Evolutionary conservation across 352 stramenopile species (phyloP), one percentile per base, ranked within the genome.

Genomic region (Discostella stelligera): DNA sequence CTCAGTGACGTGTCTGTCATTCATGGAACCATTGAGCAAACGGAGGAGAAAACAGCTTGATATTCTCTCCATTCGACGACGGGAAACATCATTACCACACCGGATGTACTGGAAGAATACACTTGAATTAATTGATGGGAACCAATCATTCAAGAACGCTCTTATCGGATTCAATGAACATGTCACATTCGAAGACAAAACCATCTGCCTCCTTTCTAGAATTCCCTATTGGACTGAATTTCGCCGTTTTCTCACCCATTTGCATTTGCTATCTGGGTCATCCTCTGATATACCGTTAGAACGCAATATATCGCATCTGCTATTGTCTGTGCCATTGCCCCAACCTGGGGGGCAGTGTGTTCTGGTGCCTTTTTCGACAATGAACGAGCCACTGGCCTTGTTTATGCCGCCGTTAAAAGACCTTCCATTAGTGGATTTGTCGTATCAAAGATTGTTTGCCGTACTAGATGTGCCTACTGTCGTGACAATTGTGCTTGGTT

Each of bases 131-230:
- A n/a, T 27, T 55, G 14, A 25, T 2, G 16, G 50, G 18, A 9
- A 66, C 11, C 49, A 50, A 21, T 50, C 46, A 0, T 70, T 78
- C 37, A 66, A 87, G 25, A 53, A 60, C 39, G 32, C 76, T 71
- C 53, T 91, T 9, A 80, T 83, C 16, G 68, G 65, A 27, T 93
- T 92, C 77, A 84, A 91, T 53, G 82, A 91, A 32, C 80, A 88
- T 55, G 83, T 84, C 56, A 89, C 88, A 11, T 92, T 90, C 53
- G 85, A 93, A 78, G 88, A 87, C 65, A 93, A 93, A 54, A 93
- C 88, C 0, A 91, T 93, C 39, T 90, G 82, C 55, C 77, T 93
- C 25, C 66, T 93, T 9, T 85, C 85, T n/a, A 71, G 86, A 48
- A 89, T 86, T 79, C 84, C 88, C 3, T 92, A 86, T 53, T 93